Base-by-base conservation (phyloP, 2,329 filamentous ascomycete species). In the Orbilia ellipsospora region DNA sequence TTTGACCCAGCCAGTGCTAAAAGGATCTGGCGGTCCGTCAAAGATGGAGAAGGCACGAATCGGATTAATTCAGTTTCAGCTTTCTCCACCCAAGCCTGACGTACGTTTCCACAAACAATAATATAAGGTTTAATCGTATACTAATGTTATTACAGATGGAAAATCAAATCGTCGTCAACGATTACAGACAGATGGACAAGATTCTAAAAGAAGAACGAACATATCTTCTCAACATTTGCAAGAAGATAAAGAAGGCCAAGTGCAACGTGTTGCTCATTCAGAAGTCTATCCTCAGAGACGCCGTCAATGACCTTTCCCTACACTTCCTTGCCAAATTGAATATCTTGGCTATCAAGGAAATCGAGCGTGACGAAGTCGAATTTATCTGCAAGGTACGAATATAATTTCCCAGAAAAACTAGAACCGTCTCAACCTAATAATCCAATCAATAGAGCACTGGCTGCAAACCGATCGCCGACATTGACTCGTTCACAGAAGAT, bases 191-290 rank as follows among this genome's bases (percentile, higher is more conserved):
- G 83, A 99, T 99, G 95, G 95, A 99, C 87, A 99, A 98, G 88
- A 99, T 99, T 79, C 88, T 99, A 80, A 99, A 99, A 85, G 95
- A 99, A 85, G 95, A 99, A 86, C 92, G 95, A 79, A 92, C 95
- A 80, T 99, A 99, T 84, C 89, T 99, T 78, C 88, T 99, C 73
- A 98, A 98, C 86, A 92, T 99, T 89, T 94, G 96, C 82, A 98
- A 99, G 89, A 99, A 98, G 88, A 99, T 99, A 84, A 97, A 98
- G 86, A 99, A 98, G 88, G 94, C 95, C 79, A 99, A 98, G 87
- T 99, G 95, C 86, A 99, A 99, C 81, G 95, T 99, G 51, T 89
- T 98, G 52, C 87, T 99, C 79, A 98, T 99, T 80, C 95, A 99
- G 82, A 99, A 99, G 85, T 98, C 94, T 13, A 99, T 99, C 80